Evolutionary conservation across 176 grass and related monocot genomes (phyloP), one percentile per base, ranked within the genome.

Genomic region (Oryza longistaminata): DNA sequence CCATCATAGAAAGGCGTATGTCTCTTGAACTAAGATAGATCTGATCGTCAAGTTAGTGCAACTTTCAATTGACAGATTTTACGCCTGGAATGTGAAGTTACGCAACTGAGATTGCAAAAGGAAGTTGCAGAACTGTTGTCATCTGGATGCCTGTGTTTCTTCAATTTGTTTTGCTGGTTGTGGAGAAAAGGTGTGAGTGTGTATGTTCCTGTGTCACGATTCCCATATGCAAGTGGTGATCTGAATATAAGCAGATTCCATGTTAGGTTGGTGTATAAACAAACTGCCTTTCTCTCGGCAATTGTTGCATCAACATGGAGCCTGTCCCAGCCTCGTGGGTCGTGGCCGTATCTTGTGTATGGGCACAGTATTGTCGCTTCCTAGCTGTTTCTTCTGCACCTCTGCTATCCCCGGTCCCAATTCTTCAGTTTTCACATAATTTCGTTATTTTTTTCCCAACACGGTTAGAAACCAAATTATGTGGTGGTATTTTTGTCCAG

Each of bases 191-290:
- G 21, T 12, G 2, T 6, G 0, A 13, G 25, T 2, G 81, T 25
- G 29, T 37, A 31, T 48, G 27, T 27, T 74, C 14, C 10, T 45
- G 0, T 4, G 5, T n/a, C 3, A 3, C 0, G 50, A 71, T 82
- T 79, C 45, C 13, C 46, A 26, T 25, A 12, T 34, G 21, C 71
- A 46, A 75, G 78, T 82, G 33, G n/a, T 14, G 49, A 39, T 48
- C 66, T 53, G 27, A 16, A 44, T 78, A 50, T 71, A 29, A 62
- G n/a, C 58, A 62, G n/a, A 19, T 29, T 78, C 61, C 11, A 31
- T 16, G 70, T 85, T 72, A 0, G 25, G 26, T 71, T 27, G 66
- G 21, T 46, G 75, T 12, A 64, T 79, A 73, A 85, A 37, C 53
- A 78, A 71, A 22, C 46, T 7, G 46, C 6, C 17, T 71, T 1